Evolutionary conservation across 306 rosid species (phyloP).

Genomic region (Albizia julibrissin): DNA sequence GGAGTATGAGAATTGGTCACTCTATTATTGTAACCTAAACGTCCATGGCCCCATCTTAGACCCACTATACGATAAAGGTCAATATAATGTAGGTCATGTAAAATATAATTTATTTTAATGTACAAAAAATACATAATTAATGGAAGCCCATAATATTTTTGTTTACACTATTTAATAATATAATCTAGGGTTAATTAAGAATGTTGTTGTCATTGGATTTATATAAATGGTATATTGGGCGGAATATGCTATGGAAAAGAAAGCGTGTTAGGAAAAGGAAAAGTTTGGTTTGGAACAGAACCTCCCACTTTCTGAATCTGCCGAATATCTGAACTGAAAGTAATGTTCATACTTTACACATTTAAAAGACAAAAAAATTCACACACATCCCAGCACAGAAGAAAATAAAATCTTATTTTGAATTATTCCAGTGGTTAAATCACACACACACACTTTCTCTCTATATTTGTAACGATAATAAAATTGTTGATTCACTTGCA

Average conservation of each 20-base stretch:
- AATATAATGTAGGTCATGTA: background rate
- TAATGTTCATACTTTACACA: background rate
- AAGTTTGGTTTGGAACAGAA: background rate
- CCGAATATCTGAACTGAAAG: background rate
- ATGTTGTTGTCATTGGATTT: background rate
- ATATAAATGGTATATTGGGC: background rate
- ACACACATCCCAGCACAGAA: background rate
- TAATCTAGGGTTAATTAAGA: background rate
- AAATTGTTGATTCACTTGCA: background rate
- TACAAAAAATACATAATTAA: background rate
- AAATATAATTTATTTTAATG: background rate
- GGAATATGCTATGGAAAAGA: background rate
- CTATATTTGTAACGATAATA: background rate
- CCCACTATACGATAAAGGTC: background rate
- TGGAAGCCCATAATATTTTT: background rate
- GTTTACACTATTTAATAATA: background rate
- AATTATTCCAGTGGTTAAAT: background rate
- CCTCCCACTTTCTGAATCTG: background rate
- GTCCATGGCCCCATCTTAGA: background rate
- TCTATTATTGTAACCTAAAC: background rate
- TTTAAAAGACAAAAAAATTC: background rate
- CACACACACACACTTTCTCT: too few relatives aligned
- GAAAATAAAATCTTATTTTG: background rate
- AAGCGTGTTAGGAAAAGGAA: background rate
- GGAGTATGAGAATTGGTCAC: background rate